These are phyloP conservation scores for Pseudopyricularia cyperi DNA, from an alignment of 2,329 filamentous ascomycete genomes.

Conservation along the genomic window DNA sequence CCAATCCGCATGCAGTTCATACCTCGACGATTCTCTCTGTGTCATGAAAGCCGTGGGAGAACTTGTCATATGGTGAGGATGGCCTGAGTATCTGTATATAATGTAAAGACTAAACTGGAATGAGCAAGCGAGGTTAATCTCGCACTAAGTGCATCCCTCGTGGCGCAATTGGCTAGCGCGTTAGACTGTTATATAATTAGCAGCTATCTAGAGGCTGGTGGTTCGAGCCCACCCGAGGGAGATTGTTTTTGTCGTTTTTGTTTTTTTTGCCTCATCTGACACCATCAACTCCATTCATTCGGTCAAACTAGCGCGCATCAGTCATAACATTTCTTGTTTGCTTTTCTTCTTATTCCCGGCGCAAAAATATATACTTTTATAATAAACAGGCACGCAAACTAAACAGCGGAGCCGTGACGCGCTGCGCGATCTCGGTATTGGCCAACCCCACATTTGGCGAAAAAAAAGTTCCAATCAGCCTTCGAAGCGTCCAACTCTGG, in stretches of 20 bases:
- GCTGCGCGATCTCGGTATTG: not conserved
- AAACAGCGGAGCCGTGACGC: not conserved
- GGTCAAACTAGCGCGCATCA: not conserved
- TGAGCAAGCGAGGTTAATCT: not conserved
- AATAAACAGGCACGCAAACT: not conserved
- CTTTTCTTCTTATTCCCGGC: too few relatives aligned
- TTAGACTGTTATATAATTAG: constrained; percentile 36
- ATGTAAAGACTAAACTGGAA: accelerated
- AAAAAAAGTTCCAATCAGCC: constrained; percentile 1
- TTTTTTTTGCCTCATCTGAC: not conserved
- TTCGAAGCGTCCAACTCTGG: not conserved
- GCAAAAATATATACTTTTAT: too few relatives aligned
- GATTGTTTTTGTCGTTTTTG: not conserved
- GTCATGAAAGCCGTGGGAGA: not conserved
- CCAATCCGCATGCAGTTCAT: not conserved
- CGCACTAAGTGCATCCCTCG: constrained; percentile 7
- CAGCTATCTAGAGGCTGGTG: constrained; percentile 3
- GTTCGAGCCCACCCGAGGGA: constrained; percentile 3
- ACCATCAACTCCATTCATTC: not conserved
- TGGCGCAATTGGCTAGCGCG: constrained; percentile 45
- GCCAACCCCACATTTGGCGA: not conserved
- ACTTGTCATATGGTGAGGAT: not conserved
- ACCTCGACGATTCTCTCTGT: too few relatives aligned
- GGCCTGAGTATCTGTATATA: not conserved
- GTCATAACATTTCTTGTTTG: not conserved